phyloP scores from a whole-genome alignment of 192 early-diverging fungal species.

The Phycomyces blakesleeanus region DNA sequence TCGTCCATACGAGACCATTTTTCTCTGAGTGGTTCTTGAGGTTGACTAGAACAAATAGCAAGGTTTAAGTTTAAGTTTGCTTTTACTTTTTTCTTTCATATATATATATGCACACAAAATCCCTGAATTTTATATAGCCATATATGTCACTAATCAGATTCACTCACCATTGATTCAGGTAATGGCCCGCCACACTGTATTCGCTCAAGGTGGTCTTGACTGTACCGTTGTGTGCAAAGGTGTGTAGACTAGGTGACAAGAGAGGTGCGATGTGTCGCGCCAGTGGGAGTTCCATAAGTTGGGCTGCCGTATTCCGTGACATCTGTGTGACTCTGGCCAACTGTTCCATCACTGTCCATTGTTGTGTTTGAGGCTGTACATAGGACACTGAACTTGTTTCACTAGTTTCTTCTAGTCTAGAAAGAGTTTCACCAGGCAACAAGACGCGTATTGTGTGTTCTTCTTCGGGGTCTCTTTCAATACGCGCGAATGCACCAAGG shows the following conservation, averaged over 20 bases:
- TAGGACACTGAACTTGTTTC: background rate
- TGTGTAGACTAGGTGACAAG: constrained; percentile 46
- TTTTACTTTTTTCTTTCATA: too few species aligned
- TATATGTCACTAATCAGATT: constrained; percentile 8
- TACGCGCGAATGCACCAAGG: constrained; percentile 15
- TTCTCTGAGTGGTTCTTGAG: background rate
- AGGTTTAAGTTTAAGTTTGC: too few species aligned
- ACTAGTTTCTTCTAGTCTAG: background rate
- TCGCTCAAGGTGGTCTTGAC: constrained; percentile 60
- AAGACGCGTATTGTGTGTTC: background rate
- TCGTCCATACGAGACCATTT: constrained; percentile 4
- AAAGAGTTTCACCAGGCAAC: background rate
- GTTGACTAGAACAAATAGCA: too few species aligned
- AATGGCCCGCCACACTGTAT: constrained; percentile 66
- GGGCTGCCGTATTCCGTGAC: constrained; percentile 56
- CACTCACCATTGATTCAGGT: constrained; percentile 59
- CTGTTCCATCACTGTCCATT: constrained; percentile 68
- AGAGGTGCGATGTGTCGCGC: constrained; percentile 50
- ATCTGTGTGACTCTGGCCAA: constrained; percentile 69
- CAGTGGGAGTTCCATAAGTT: constrained; percentile 47
- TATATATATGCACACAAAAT: background rate
- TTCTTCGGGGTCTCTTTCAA: constrained; percentile 11
- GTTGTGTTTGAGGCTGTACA: background rate
- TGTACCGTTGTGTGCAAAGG: constrained; percentile 43
- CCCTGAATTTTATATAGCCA: background rate